Evolutionary conservation across 306 rosid genomes (phyloP).

Genomic region (Geum urbanum): DNA sequence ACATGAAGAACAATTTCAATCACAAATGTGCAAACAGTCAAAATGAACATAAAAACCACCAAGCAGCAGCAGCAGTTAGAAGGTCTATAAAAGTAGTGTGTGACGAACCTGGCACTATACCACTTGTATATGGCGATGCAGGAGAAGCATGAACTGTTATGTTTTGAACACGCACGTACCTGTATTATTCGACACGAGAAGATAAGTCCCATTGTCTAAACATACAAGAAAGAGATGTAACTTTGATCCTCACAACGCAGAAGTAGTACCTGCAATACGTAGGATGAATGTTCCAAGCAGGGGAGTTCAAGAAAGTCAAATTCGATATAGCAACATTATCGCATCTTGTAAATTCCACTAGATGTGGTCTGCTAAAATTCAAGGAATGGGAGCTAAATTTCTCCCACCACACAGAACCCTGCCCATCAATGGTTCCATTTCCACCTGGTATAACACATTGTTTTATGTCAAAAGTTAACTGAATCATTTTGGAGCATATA

Average conservation of each 20-base stretch:
- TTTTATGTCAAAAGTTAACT: not conserved
- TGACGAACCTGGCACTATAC: slow-evolving; percentile 65
- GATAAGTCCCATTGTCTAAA: not conserved
- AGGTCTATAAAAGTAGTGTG: not conserved
- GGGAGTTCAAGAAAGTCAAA: slow-evolving; percentile 57
- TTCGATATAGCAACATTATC: slow-evolving; percentile 49
- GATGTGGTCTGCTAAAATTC: slow-evolving; percentile 58
- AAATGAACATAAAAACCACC: not conserved
- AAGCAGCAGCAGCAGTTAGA: not conserved
- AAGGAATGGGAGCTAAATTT: slow-evolving; percentile 38
- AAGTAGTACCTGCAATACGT: slow-evolving; percentile 60
- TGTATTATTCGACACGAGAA: slow-evolving; percentile 15
- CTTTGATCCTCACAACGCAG: not conserved
- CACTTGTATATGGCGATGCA: slow-evolving; percentile 56
- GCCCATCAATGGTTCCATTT: slow-evolving; percentile 69
- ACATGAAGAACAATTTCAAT: not conserved
- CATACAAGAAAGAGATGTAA: slow-evolving; percentile 3
- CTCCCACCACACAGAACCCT: slow-evolving; percentile 69
- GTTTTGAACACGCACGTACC: slow-evolving; percentile 46
- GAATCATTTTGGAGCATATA: not conserved
- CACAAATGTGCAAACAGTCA: not conserved
- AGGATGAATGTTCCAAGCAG: slow-evolving; percentile 66
- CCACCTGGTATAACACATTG: slow-evolving; percentile 40
- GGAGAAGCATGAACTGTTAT: slow-evolving; percentile 43
- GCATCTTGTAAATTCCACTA: slow-evolving; percentile 51